phyloP scores from a whole-genome alignment of 345 rosid genomes.

The Geranium rotundifolium region DNA sequence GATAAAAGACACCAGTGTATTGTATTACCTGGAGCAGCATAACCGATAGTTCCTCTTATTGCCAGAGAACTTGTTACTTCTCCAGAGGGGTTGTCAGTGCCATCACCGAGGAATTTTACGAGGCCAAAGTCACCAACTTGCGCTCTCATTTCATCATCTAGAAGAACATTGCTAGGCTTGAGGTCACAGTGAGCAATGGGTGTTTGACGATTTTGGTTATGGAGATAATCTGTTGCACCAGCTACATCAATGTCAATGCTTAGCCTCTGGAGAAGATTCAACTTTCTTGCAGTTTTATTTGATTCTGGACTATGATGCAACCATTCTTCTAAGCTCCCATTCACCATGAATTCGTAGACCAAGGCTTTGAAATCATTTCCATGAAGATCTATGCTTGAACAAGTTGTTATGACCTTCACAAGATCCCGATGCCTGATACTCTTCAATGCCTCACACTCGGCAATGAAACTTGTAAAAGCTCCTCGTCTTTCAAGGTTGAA shows the following conservation, averaged over 20 bases:
- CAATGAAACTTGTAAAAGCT: conserved; percentile 17
- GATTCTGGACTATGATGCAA: not conserved
- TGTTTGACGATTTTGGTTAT: conserved; percentile 7
- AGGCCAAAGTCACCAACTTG: conserved; percentile 7
- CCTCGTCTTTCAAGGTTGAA: conserved; percentile 11
- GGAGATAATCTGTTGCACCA: conserved; percentile 10
- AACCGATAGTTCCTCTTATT: not conserved
- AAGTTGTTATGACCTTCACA: conserved; percentile 13
- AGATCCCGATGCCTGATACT: conserved; percentile 19
- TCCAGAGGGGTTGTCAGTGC: not conserved
- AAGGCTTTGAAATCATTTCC: conserved; percentile 24
- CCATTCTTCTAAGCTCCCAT: no score
- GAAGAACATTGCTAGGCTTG: not conserved
- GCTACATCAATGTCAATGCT: conserved; percentile 6
- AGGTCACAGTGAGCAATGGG: conserved; percentile 18
- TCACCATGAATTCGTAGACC: conserved; percentile 12
- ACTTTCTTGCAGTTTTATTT: not conserved
- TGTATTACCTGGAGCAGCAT: not conserved
- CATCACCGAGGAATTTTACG: not conserved
- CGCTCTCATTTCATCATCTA: conserved; percentile 3
- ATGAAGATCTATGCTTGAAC: conserved; percentile 13
- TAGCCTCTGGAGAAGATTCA: not conserved
- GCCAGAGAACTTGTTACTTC: not conserved
- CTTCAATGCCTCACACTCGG: conserved; percentile 18
- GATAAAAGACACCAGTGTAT: conserved; percentile 1